Conservation (phyloP, 2,329 filamentous ascomycete genomes). For the Lasiodiplodia gonubiensis region DNA sequence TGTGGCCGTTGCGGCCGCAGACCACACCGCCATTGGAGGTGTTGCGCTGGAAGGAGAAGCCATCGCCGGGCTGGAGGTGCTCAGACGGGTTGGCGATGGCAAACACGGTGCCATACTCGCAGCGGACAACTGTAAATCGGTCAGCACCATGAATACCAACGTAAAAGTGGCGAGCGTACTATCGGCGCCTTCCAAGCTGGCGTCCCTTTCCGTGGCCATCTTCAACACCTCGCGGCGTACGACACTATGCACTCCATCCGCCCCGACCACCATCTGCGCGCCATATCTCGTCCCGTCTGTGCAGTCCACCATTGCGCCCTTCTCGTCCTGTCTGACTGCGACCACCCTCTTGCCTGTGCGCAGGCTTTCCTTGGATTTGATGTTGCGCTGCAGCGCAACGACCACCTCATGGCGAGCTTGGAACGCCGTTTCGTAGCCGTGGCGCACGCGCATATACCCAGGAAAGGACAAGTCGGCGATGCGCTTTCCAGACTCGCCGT, state of each 20-base stretch:
- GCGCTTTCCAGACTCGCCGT: neutral
- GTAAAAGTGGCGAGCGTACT: neutral
- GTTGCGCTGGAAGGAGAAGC: neutral
- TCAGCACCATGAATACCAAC: neutral
- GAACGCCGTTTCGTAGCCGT: neutral
- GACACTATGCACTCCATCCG: neutral
- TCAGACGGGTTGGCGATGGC: neutral
- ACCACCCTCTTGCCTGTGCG: neutral
- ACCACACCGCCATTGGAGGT: neutral
- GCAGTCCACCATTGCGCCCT: neutral
- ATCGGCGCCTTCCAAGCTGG: neutral
- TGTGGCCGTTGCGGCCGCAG: neutral
- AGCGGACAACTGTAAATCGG: neutral
- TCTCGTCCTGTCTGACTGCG: conserved; percentile 3
- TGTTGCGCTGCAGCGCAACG: neutral
- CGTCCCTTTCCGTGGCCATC: neutral
- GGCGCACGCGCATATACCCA: neutral
- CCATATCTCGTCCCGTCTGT: neutral
- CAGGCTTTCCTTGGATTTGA: neutral
- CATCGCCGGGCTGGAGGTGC: neutral
- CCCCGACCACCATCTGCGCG: neutral
- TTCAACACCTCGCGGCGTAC: neutral
- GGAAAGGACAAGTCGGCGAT: neutral
- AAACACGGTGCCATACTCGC: neutral
- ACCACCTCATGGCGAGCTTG: neutral